phyloP scores from a whole-genome alignment of 2,329 filamentous ascomycete genomes.

The Alternaria arborescens region DNA sequence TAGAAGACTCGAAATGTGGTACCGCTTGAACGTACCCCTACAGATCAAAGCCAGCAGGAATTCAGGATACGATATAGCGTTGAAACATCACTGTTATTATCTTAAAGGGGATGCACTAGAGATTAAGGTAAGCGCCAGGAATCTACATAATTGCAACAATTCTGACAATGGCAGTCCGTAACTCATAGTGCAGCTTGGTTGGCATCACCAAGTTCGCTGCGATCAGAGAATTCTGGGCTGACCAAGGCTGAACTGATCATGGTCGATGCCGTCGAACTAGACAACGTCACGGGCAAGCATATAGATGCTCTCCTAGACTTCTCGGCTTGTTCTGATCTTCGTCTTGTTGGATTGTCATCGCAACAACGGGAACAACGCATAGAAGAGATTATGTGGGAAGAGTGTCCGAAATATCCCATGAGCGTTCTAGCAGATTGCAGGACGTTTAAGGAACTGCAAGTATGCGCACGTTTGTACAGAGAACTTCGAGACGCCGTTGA shows the following conservation, averaged over 20 bases:
- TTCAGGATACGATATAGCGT: no score
- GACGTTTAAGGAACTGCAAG: background rate
- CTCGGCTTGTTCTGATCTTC: background rate
- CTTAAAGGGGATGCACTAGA: background rate
- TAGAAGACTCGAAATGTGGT: background rate
- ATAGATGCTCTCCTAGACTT: background rate
- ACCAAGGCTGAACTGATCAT: background rate
- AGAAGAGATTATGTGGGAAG: background rate
- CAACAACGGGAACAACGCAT: background rate
- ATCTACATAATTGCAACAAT: background rate
- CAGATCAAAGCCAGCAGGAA: background rate
- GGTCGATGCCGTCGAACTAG: background rate
- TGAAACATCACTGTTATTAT: no score
- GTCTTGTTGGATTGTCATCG: background rate
- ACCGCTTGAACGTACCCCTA: background rate
- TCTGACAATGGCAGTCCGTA: background rate
- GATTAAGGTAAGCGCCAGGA: background rate
- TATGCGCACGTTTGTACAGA: background rate
- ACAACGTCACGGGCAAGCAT: background rate
- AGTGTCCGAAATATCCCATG: fast-evolving
- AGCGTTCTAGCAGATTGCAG: background rate
- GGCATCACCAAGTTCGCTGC: background rate
- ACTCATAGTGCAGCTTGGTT: background rate
- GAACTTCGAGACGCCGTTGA: no score
- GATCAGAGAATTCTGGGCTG: fast-evolving